These are phyloP conservation scores for Malassezia psittaci DNA, from an alignment of 1,284 basidiomycete genomes.

Conservation along the genomic window DNA sequence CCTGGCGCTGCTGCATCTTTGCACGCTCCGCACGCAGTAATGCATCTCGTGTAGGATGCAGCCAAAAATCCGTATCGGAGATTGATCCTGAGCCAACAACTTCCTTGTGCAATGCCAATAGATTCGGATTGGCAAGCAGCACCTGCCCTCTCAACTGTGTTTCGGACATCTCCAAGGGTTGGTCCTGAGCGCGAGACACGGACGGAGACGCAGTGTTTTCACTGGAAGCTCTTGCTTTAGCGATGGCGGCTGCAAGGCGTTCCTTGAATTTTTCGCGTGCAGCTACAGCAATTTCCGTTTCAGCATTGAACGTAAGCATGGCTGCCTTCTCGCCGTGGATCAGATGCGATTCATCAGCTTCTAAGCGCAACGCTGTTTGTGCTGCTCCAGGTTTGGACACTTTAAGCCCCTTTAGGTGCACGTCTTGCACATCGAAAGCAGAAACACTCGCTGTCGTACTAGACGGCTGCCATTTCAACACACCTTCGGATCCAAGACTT, in stretches of 20 bases:
- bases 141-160: constrained; percentile 36
- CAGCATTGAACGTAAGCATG: constrained; percentile 30
- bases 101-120: constrained; percentile 38
- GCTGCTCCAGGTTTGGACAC: constrained; percentile 32
- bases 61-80: constrained; percentile 44
- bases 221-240: constrained; percentile 3
- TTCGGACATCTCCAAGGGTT: constrained; percentile 14
- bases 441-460: constrained; percentile 20
- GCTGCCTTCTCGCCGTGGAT: constrained; percentile 23
- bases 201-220: background rate
- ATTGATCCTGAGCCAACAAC: constrained; percentile 34
- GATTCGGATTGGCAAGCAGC: constrained; percentile 30
- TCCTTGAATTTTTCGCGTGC: constrained; percentile 32
- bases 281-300: constrained; percentile 21
- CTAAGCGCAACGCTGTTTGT: constrained; percentile 30
- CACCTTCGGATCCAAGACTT: constrained; percentile 16
- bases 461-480: constrained; percentile 26
- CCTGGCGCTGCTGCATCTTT: constrained; percentile 31
- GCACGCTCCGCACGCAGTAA: constrained; percentile 36
- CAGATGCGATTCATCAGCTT: constrained; percentile 21
- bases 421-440: constrained; percentile 20
- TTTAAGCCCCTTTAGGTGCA: constrained; percentile 27
- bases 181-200: too few relatives aligned
- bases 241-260: constrained; percentile 27
- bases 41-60: constrained; percentile 36